Evolutionary conservation across 1,284 basidiomycete species (phyloP).

Genomic region (Moesziomyces sp.): DNA sequence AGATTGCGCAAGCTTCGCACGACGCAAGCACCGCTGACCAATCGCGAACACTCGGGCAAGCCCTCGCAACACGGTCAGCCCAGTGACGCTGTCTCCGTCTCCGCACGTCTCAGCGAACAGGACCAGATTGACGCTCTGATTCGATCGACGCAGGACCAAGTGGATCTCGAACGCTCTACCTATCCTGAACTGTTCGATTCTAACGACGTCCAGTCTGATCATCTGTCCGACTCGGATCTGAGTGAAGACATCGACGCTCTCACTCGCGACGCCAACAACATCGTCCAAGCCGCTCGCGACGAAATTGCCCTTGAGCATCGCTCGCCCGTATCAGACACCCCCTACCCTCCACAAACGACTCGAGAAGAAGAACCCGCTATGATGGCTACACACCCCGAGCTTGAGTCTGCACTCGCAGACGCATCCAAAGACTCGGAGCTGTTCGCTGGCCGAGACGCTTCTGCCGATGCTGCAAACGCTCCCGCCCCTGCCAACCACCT

Average conservation of each 20-base stretch:
- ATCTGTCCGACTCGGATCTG: constrained; percentile 17
- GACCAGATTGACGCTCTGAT: constrained; percentile 46
- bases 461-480: background rate
- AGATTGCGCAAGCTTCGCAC: constrained; percentile 29
- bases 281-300: constrained; percentile 41
- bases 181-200: background rate
- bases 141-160: constrained; percentile 24
- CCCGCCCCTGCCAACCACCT: background rate
- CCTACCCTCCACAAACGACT: background rate
- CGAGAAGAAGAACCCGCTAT: constrained; percentile 12
- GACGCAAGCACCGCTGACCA: background rate
- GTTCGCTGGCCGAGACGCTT: constrained; percentile 4
- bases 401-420: constrained; percentile 42
- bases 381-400: constrained; percentile 14
- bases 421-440: constrained; percentile 25
- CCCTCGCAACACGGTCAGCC: background rate
- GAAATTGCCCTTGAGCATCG: constrained; percentile 27
- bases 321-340: background rate
- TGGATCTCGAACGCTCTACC: constrained; percentile 23
- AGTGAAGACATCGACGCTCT: constrained; percentile 24
- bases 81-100: background rate
- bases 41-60: background rate
- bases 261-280: constrained; percentile 26
- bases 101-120: constrained; percentile 19
- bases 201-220: constrained; percentile 25